Percentiles rank a stretch among this genome's conserved stretches.
phyloP scores from a whole-genome alignment of 2,329 filamentous ascomycete species.

The Microascus cirrosus region DNA sequence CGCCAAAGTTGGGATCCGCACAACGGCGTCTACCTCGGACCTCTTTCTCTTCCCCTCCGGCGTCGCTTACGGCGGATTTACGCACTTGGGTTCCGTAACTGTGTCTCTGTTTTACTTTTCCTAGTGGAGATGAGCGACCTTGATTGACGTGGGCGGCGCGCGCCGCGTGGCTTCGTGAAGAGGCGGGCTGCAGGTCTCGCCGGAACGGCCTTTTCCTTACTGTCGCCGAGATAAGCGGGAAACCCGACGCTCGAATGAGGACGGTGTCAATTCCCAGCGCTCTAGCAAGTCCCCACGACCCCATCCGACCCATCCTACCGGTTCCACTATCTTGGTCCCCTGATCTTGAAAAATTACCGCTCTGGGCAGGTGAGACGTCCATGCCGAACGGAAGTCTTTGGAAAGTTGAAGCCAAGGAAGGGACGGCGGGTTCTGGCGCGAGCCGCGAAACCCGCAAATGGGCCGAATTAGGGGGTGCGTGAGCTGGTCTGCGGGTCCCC shows the following conservation, averaged over 20 bases:
- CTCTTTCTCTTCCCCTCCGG: no score
- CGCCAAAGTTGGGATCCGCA: not conserved
- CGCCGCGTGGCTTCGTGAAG: not conserved
- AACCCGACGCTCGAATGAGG: no score
- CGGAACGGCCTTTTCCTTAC: no score
- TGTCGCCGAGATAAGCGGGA: no score
- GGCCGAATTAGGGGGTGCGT: constrained; percentile 3
- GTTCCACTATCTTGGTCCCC: no score
- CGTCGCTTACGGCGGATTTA: not conserved
- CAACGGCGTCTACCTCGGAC: not conserved
- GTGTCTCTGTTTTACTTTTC: not conserved
- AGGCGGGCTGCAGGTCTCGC: not conserved
- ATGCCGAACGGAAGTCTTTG: not conserved
- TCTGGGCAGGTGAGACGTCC: not conserved
- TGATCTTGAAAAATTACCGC: no score
- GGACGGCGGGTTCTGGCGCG: not conserved
- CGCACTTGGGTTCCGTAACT: not conserved
- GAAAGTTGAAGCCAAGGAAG: not conserved
- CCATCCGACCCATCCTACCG: no score
- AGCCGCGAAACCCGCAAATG: constrained; percentile 3
- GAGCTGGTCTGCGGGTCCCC: not conserved
- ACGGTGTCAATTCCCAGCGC: no score
- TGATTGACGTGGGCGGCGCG: not conserved
- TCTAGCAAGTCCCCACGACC: no score
- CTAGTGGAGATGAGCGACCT: not conserved